Evolutionary conservation across 768 basidiomycete genomes (phyloP).

Genomic region (Suillus paluster): DNA sequence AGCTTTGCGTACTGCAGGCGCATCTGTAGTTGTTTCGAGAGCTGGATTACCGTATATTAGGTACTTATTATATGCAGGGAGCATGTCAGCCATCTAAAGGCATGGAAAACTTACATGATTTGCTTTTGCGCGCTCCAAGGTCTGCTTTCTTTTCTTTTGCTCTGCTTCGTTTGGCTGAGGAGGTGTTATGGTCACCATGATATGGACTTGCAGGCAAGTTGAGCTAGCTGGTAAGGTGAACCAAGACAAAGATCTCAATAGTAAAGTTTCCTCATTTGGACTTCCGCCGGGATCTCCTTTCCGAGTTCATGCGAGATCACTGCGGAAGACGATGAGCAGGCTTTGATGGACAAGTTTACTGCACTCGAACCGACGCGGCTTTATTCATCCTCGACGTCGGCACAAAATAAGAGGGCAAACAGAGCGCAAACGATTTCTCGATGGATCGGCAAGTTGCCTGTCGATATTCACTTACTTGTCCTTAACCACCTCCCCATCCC

Average conservation of each 20-base stretch:
- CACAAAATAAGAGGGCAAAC: conserved; percentile 4
- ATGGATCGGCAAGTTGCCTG: conserved; percentile 79
- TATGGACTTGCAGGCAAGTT: conserved; percentile 12
- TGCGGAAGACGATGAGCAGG: conserved; percentile 11
- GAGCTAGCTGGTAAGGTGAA: conserved; percentile 1
- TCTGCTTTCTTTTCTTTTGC: conserved; percentile 50
- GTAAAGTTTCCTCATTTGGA: conserved; percentile 5
- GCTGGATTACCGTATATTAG: conserved; percentile 39
- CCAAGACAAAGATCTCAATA: conserved; percentile 4
- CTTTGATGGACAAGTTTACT: conserved; percentile 82
- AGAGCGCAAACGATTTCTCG: conserved; percentile 28
- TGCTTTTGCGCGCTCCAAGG: conserved; percentile 59
- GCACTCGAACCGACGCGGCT: conserved; percentile 77
- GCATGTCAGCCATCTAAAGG: conserved; percentile 3
- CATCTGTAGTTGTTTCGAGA: conserved; percentile 73
- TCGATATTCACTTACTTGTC: conserved; percentile 75
- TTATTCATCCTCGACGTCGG: conserved; percentile 40
- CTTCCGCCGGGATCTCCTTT: conserved; percentile 3
- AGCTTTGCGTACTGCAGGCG: conserved; percentile 77
- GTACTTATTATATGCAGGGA: conserved; percentile 8
- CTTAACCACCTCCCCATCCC: conserved; percentile 76
- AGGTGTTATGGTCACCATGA: conserved; percentile 25
- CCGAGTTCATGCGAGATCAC: not conserved
- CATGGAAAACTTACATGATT: conserved; percentile 50
- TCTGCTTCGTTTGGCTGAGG: conserved; percentile 32